Evolutionary conservation across 2,329 filamentous ascomycete genomes (phyloP).

Genomic region (Aspergillus tanneri): DNA sequence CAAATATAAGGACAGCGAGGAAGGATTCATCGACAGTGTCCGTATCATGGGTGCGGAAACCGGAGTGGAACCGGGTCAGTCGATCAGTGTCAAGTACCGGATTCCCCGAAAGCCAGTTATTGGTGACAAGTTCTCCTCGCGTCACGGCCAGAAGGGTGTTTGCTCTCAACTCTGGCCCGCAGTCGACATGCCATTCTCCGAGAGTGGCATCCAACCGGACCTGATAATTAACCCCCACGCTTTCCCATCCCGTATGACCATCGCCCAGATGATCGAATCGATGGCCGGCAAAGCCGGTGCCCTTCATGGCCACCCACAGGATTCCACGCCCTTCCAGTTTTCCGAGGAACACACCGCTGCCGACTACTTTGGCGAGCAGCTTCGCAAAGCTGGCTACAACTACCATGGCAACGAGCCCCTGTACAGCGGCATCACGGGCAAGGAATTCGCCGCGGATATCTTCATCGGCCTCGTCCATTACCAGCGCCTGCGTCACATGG

Average conservation of each 20-base stretch:
- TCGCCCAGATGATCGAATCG: slow-evolving; percentile 98
- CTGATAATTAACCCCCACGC: slow-evolving; percentile 99
- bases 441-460: slow-evolving; percentile 91
- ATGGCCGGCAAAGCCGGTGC: slow-evolving; percentile 92
- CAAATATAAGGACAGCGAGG: slow-evolving; percentile 91
- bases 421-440: slow-evolving; percentile 95
- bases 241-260: slow-evolving; percentile 99
- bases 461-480: slow-evolving; percentile 98
- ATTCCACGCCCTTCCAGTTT: slow-evolving; percentile 93
- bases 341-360: slow-evolving; percentile 87
- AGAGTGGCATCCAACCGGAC: slow-evolving; percentile 94
- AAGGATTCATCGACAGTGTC: slow-evolving; percentile 88
- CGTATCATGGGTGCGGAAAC: slow-evolving; percentile 83
- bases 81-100: slow-evolving; percentile 88
- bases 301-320: slow-evolving; percentile 91
- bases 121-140: slow-evolving; percentile 98
- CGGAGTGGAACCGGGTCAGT: slow-evolving; percentile 79
- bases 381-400: slow-evolving; percentile 93
- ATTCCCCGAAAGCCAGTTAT: slow-evolving; percentile 88
- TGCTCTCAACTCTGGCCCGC: slow-evolving; percentile 93
- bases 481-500: slow-evolving; percentile 97
- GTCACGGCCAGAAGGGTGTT: slow-evolving; percentile 98
- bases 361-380: slow-evolving; percentile 94
- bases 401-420: slow-evolving; percentile 98
- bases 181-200: slow-evolving; percentile 92